Conservation (phyloP, 2,329 filamentous ascomycete genomes). For the Cercospora citrullina region DNA sequence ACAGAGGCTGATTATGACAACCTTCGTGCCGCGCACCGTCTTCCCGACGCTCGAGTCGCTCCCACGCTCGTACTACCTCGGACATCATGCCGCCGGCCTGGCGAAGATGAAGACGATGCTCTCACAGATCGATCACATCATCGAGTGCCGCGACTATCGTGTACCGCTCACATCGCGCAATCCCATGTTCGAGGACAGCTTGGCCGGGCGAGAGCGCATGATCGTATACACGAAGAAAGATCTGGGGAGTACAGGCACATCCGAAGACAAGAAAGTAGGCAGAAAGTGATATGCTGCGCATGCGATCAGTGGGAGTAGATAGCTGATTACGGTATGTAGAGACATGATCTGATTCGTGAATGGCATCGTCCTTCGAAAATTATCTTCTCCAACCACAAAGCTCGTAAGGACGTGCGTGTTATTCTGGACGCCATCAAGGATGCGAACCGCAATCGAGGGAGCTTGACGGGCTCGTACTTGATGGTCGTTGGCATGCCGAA, state of each 20-base stretch:
- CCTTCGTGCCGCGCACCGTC: conserved; percentile 70
- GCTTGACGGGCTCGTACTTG: conserved; percentile 77
- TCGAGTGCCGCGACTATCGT: conserved; percentile 93
- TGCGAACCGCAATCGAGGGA: conserved; percentile 53
- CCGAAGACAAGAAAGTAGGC: conserved; percentile 34
- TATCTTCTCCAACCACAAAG: conserved; percentile 55
- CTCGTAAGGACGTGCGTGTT: conserved; percentile 44
- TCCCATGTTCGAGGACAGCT: conserved; percentile 76
- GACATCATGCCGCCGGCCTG: conserved; percentile 83
- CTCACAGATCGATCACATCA: conserved; percentile 77
- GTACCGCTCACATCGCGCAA: conserved; percentile 88
- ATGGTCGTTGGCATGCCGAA: conserved; percentile 98
- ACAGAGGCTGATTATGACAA: conserved; percentile 35
- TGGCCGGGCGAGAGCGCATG: conserved; percentile 71
- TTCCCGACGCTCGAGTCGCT: conserved; percentile 76
- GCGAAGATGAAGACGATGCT: conserved; percentile 79
- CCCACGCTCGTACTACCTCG: conserved; percentile 87
- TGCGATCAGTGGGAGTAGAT: conserved; percentile 13
- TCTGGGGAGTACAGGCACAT: conserved; percentile 56
- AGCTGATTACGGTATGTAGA: conserved; percentile 27
- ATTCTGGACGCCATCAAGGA: conserved; percentile 55
- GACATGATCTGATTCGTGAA: conserved; percentile 53
- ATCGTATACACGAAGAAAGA: conserved; percentile 92
- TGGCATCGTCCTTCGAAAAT: conserved; percentile 57
- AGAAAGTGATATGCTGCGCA: conserved; percentile 12